phyloP scores from a whole-genome alignment of 495 filamentous ascomycete genomes.

The Zalerion maritima region DNA sequence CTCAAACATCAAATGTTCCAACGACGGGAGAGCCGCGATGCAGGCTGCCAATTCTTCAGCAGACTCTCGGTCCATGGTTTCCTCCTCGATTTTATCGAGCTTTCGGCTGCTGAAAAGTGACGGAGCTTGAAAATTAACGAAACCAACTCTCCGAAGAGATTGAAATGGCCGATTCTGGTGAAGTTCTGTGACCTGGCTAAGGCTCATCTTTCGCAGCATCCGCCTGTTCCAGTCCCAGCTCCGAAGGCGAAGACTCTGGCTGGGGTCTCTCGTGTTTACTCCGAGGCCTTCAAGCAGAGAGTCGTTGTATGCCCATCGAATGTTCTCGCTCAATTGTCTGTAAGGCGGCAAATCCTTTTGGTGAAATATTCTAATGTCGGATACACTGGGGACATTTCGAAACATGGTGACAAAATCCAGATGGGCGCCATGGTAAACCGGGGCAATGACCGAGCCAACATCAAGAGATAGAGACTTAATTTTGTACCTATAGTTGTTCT shows the following conservation, averaged over 20 bases:
- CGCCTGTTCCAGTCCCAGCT: conserved; percentile 70
- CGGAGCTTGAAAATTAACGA: conserved; percentile 48
- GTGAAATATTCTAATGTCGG: conserved; percentile 40
- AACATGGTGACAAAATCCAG: conserved; percentile 30
- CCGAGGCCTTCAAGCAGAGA: conserved; percentile 42
- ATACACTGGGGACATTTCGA: conserved; percentile 29
- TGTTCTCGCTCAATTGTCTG: conserved; percentile 24
- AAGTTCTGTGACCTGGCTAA: no score
- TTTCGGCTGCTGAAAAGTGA: conserved; percentile 12
- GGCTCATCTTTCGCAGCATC: conserved; percentile 44
- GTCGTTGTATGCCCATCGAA: conserved; percentile 46
- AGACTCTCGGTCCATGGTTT: conserved; percentile 15
- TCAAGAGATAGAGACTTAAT: conserved; percentile 7
- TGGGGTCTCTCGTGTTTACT: neutral
- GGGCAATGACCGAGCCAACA: conserved; percentile 12
- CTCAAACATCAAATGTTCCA: conserved; percentile 51
- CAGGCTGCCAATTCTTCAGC: conserved; percentile 39
- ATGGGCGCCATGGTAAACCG: conserved; percentile 17
- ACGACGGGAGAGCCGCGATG: conserved; percentile 41
- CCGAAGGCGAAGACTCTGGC: conserved; percentile 27
- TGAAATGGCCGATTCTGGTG: no score
- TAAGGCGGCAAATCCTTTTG: conserved; percentile 39
- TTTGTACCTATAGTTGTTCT: conserved; percentile 10
- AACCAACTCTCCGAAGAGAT: conserved; percentile 39
- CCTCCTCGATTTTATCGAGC: conserved; percentile 15